Percentiles rank a stretch among this genome's conserved stretches.
Evolutionary conservation across 1,284 basidiomycete genomes (phyloP).

Genomic region (Coriolopsis trogii): DNA sequence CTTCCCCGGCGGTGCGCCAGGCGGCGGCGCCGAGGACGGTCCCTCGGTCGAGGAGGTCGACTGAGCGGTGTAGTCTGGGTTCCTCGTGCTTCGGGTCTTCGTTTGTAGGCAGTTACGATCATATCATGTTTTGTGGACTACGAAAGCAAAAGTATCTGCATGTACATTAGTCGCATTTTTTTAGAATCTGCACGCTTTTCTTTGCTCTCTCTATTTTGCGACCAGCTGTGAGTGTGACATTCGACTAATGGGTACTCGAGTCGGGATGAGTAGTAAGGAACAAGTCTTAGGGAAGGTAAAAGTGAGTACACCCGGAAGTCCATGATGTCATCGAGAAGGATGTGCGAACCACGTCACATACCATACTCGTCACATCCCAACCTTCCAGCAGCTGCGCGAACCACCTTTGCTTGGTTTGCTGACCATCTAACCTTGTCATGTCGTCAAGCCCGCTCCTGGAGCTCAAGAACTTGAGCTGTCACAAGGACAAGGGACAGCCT

Average conservation of each 20-base stretch:
- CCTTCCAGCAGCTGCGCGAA: too few relatives aligned
- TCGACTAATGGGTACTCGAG: too few relatives aligned
- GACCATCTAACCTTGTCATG: not conserved
- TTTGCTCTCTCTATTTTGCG: constrained; percentile 9
- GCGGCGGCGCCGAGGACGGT: constrained; percentile 67
- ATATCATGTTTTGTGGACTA: constrained; percentile 22
- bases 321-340: too few relatives aligned
- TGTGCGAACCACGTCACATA: too few relatives aligned
- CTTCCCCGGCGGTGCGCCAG: constrained; percentile 39
- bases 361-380: too few relatives aligned
- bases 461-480: constrained; percentile 46
- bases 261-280: too few relatives aligned
- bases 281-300: too few relatives aligned
- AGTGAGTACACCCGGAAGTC: too few relatives aligned
- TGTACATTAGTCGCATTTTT: constrained; percentile 25
- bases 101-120: constrained; percentile 14
- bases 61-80: constrained; percentile 44
- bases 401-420: too few relatives aligned
- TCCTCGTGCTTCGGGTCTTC: not conserved
- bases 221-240: not conserved
- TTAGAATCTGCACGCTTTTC: constrained; percentile 19
- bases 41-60: constrained; percentile 91
- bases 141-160: constrained; percentile 21
- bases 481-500: constrained; percentile 43
- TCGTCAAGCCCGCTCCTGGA: constrained; percentile 39